Evolutionary conservation across 2,329 filamentous ascomycete genomes (phyloP), one percentile per base, ranked within the genome.

Genomic region (Aciculosporium take): DNA sequence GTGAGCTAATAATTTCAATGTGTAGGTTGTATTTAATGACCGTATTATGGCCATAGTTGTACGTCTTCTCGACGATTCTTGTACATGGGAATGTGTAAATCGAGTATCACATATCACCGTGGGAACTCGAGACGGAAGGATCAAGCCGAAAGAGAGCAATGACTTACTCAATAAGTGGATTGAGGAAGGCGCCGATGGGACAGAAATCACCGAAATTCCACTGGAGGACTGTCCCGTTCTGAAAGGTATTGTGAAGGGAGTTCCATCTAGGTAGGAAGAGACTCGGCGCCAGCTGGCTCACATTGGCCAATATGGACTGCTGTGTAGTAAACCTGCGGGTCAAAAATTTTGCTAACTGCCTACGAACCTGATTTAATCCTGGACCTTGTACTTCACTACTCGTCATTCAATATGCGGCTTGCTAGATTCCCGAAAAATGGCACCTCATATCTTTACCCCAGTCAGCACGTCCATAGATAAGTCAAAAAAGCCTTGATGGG

Each of bases 91-190:
- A 42, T 89, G 80, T 46, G 72, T 75, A 33, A 98, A 98, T 55
- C 62, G 69, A 12, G 70, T 93, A 25, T 78, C 88, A 9, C 91
- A 98, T 57, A 76, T 98, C 45, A 98, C 91, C 0, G 70, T 96
- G 7, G 91, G 91, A 17, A 98, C 91, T 0, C 75, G 78, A 8
- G 73, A 79, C 49, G 61, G 69, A 36, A 60, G 68, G 7, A 76
- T 96, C 53, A 96, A 95, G 65, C 89, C 91, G 0, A 88, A 84
- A 61, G 89, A 98, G 67, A 94, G 88, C 64, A 98, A 98, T 56
- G 79, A 85, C 45, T 52, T 98, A 54, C 60, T 98, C 44, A 69
- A 69, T 48, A 68, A 68, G 45, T 96, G 89, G 89, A 56, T 91
- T 46, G 69, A 80, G 47, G 49, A 60, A 24, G 74, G 72, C 1